A percentile compares a stretch with the other conserved stretches of the same genome.
Evolutionary conservation across 2,329 filamentous ascomycete species (phyloP).

Genomic region (Aspergillus vadensis): DNA sequence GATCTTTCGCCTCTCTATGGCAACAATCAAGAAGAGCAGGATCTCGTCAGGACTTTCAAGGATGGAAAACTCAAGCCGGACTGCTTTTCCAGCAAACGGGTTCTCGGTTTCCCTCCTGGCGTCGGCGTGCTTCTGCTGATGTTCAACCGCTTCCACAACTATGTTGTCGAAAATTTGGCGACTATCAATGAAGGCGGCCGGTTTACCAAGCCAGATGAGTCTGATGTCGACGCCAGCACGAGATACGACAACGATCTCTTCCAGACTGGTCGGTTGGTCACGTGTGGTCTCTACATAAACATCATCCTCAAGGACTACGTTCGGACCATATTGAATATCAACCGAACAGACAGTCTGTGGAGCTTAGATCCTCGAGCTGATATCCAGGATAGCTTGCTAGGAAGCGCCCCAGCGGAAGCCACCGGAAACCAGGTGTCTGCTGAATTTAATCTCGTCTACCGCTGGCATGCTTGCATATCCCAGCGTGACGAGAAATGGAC

Average conservation of each 20-base stretch:
- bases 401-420: slow-evolving; percentile 55
- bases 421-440: slow-evolving; percentile 68
- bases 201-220: slow-evolving; percentile 59
- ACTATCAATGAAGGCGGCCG: slow-evolving; percentile 68
- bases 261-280: slow-evolving; percentile 58
- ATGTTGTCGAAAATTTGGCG: slow-evolving; percentile 63
- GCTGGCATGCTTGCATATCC: slow-evolving; percentile 65
- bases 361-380: slow-evolving; percentile 65
- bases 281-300: slow-evolving; percentile 58
- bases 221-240: slow-evolving; percentile 38
- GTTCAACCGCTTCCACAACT: slow-evolving; percentile 72
- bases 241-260: slow-evolving; percentile 51
- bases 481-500: slow-evolving; percentile 65
- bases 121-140: slow-evolving; percentile 69
- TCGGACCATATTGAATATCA: slow-evolving; percentile 62
- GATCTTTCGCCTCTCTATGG: slow-evolving; percentile 75
- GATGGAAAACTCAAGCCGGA: slow-evolving; percentile 72
- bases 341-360: slow-evolving; percentile 61
- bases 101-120: slow-evolving; percentile 68
- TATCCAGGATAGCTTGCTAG: slow-evolving; percentile 51
- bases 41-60: slow-evolving; percentile 62
- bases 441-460: slow-evolving; percentile 69
- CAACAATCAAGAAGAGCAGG: slow-evolving; percentile 63
- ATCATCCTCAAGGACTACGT: slow-evolving; percentile 62
- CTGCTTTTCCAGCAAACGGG: slow-evolving; percentile 66